A percentile compares a stretch with the other conserved stretches of the same genome.
Evolutionary conservation across 2,329 filamentous ascomycete genomes (phyloP).

Genomic region (Scytalidium lignicola): DNA sequence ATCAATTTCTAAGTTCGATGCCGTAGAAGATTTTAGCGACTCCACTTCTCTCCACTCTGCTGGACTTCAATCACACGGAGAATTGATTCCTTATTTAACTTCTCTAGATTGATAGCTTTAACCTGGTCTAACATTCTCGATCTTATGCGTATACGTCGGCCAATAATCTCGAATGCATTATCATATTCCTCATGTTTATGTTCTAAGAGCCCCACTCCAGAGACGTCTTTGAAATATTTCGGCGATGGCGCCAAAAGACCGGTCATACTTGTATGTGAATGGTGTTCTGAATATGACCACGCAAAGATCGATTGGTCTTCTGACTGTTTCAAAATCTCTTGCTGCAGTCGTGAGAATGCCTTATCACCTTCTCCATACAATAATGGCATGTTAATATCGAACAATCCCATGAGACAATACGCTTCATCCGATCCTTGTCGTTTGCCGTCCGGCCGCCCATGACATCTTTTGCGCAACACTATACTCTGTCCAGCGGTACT

Average conservation of each 20-base stretch:
- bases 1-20: no score
- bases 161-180: background rate
- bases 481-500: conserved; percentile 6
- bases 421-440: conserved; percentile 26
- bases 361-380: conserved; percentile 30
- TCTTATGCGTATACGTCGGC: background rate
- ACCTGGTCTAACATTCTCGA: background rate
- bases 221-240: conserved; percentile 3
- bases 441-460: conserved; percentile 30
- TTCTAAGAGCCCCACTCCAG: background rate
- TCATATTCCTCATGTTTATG: background rate
- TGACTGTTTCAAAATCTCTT: conserved; percentile 29
- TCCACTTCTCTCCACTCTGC: background rate
- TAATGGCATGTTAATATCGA: conserved; percentile 31
- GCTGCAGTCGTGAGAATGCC: conserved; percentile 31
- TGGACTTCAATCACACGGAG: background rate
- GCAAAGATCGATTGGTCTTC: conserved; percentile 32
- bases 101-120: background rate
- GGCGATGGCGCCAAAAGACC: conserved; percentile 6
- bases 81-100: background rate
- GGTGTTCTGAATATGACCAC: conserved; percentile 11
- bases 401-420: conserved; percentile 31
- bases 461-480: conserved; percentile 30
- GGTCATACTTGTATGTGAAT: background rate
- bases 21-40: no score